Percentiles rank a stretch among this genome's conserved stretches.
Evolutionary conservation across 306 rosid genomes (phyloP).

Genomic region (Hylodesmum podocarpum): DNA sequence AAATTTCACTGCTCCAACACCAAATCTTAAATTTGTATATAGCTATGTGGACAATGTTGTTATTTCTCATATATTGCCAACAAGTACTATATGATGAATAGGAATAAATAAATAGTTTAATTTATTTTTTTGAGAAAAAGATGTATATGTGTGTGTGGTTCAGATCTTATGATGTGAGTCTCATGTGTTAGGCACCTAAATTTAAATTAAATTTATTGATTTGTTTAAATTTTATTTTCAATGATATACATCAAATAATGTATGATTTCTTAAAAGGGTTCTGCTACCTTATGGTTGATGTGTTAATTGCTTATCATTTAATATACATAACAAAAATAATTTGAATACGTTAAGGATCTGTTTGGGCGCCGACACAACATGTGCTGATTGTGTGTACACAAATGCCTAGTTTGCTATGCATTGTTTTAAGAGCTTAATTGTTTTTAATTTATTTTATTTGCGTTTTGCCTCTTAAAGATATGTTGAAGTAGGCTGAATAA

Average conservation of each 20-base stretch:
- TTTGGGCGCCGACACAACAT: conserved; percentile 46
- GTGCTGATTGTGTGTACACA: conserved; percentile 26
- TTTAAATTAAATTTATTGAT: background rate
- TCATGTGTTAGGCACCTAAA: background rate
- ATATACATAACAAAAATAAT: background rate
- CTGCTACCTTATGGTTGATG: conserved; percentile 1
- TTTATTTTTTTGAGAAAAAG: background rate
- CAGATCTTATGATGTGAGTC: background rate
- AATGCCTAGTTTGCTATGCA: background rate
- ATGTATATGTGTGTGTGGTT: background rate
- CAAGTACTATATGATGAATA: no score
- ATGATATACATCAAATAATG: background rate
- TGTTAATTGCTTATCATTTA: background rate
- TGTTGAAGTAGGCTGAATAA: background rate
- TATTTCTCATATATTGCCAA: background rate
- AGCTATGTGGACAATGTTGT: background rate
- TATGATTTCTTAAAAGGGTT: background rate
- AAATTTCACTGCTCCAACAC: background rate
- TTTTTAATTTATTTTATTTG: background rate
- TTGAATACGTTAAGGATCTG: conserved; percentile 2
- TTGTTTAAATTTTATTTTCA: background rate
- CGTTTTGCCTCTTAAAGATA: background rate
- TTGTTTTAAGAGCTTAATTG: background rate
- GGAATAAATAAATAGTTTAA: no score
- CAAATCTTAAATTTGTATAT: background rate